These are phyloP conservation scores for Petunia hybrid DNA, from an alignment of 305 asterid species.

Conservation along the genomic window DNA sequence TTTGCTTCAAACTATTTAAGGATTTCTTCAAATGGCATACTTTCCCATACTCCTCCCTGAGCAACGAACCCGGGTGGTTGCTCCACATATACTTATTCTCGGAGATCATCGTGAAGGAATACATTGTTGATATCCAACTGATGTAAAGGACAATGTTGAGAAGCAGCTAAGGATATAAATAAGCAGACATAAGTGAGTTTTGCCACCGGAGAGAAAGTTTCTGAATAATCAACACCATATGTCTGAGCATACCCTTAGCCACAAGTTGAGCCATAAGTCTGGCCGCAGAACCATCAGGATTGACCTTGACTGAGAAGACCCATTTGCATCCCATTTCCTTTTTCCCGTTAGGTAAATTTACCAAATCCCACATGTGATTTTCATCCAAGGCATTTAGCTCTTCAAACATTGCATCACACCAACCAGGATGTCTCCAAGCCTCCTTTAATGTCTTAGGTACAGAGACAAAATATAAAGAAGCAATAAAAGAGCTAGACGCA, in stretches of 20 bases:
- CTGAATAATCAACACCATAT: not conserved
- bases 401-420: too few species aligned
- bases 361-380: too few species aligned
- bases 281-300: not conserved
- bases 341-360: too few species aligned
- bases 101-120: not conserved
- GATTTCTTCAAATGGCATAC: not conserved
- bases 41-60: not conserved
- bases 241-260: not conserved
- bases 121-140: not conserved
- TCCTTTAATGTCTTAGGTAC: not conserved
- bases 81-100: not conserved
- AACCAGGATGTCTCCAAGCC: not conserved
- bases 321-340: not conserved
- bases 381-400: too few species aligned
- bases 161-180: too few species aligned
- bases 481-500: not conserved
- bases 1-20: not conserved
- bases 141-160: not conserved
- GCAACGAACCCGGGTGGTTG: too few species aligned
- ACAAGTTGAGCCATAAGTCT: not conserved
- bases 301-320: not conserved
- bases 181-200: not conserved
- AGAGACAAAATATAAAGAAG: not conserved
- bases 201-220: not conserved